Evolutionary conservation across 192 early-diverging fungal genomes (phyloP).

Genomic region (Gaertneriomyces sp.): DNA sequence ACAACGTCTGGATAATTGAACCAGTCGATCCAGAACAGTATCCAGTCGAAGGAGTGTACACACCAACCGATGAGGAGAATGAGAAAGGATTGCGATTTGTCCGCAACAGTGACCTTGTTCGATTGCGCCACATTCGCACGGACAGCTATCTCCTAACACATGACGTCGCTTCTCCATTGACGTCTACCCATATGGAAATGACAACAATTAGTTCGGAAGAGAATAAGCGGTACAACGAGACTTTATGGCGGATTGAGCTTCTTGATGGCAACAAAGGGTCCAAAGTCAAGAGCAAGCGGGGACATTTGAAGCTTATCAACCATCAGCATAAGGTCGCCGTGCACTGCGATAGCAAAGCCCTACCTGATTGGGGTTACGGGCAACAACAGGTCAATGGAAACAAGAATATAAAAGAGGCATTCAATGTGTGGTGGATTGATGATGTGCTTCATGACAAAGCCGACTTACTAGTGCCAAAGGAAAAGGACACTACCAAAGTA

Average conservation of each 20-base stretch:
- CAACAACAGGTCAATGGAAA: conserved; percentile 94
- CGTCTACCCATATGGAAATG: conserved; percentile 76
- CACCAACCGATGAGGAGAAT: conserved; percentile 29
- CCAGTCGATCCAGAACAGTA: conserved; percentile 39
- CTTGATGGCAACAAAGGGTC: conserved; percentile 33
- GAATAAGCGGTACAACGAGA: conserved; percentile 49
- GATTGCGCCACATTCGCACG: conserved; percentile 58
- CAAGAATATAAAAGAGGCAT: conserved; percentile 70
- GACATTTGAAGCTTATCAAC: conserved; percentile 70
- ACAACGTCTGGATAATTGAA: conserved; percentile 78
- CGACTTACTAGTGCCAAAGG: conserved; percentile 54
- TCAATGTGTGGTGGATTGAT: conserved; percentile 76
- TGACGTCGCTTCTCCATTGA: conserved; percentile 75
- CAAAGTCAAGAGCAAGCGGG: conserved; percentile 32
- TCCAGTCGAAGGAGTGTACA: conserved; percentile 14
- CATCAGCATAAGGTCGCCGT: conserved; percentile 73
- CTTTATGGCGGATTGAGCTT: conserved; percentile 48
- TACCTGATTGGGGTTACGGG: conserved; percentile 87
- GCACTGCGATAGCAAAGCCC: conserved; percentile 59
- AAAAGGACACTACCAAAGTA: conserved; percentile 42
- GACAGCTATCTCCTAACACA: conserved; percentile 63
- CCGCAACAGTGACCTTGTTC: conserved; percentile 57
- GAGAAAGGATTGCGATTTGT: conserved; percentile 46
- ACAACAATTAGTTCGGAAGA: conserved; percentile 52
- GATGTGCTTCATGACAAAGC: conserved; percentile 57